phyloP scores from a whole-genome alignment of 441 rosid species.

The Hura crepitans region DNA sequence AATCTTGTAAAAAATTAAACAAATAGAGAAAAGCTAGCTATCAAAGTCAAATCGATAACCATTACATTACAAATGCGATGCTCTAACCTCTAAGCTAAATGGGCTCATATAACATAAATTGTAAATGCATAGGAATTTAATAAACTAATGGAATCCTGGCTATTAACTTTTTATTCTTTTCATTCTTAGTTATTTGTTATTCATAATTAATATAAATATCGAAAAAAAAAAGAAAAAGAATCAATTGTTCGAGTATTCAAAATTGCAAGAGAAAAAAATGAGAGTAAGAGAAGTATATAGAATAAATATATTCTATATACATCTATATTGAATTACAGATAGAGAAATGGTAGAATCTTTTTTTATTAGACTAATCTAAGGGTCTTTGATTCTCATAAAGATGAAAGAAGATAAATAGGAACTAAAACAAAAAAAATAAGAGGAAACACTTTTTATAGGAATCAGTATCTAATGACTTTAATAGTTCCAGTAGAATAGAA shows the following conservation, averaged over 20 bases:
- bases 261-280: neutral
- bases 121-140: neutral
- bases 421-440: neutral
- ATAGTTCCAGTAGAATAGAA: neutral
- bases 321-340: neutral
- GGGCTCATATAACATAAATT: conserved; percentile 2
- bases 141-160: neutral
- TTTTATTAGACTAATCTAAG: conserved; percentile 2
- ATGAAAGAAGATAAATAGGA: neutral
- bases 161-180: neutral
- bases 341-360: conserved; percentile 1
- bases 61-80: conserved; percentile 4
- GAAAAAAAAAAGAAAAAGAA: neutral
- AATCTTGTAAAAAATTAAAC: no score
- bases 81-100: conserved; percentile 1
- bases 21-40: no score
- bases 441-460: neutral
- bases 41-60: neutral
- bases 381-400: neutral
- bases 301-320: neutral
- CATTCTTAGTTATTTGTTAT: neutral
- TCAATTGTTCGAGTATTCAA: neutral
- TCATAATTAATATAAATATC: neutral
- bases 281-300: neutral
- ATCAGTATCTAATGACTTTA: neutral